A percentile compares a stretch with the other conserved stretches of the same genome.
Conservation (phyloP, 129 eudicot species). For the Flaveria brownii region DNA sequence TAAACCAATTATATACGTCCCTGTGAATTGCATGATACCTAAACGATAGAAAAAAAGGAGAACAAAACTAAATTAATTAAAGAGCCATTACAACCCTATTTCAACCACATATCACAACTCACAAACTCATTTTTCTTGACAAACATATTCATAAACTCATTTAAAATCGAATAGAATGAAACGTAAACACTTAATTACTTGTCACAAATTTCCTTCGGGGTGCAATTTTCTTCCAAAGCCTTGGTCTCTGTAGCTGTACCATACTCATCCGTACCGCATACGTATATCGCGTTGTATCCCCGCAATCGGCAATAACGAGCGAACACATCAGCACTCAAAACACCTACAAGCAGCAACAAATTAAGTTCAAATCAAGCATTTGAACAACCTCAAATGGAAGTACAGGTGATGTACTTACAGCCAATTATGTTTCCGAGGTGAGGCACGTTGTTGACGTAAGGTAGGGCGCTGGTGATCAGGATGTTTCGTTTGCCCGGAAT, state of each 20-base stretch:
- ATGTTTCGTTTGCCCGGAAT: constrained; percentile 56
- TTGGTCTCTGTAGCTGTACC: constrained; percentile 96
- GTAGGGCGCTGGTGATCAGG: constrained; percentile 64
- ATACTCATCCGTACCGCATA: constrained; percentile 96
- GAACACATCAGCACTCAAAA: constrained; percentile 97
- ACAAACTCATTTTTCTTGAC: background rate
- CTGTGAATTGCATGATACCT: constrained; percentile 93
- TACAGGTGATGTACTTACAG: constrained; percentile 35
- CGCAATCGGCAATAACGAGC: constrained; percentile 84
- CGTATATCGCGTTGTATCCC: constrained; percentile 68
- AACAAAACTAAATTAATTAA: background rate
- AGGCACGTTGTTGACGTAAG: constrained; percentile 71
- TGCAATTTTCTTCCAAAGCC: constrained; percentile 85
- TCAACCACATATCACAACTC: background rate
- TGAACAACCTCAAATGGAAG: background rate
- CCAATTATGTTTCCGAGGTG: constrained; percentile 74
- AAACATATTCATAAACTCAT: background rate
- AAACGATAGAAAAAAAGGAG: background rate
- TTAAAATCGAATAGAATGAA: background rate
- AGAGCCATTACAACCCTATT: background rate
- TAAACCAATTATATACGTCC: constrained; percentile 84
- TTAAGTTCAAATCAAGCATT: constrained; percentile 5
- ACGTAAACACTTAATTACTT: constrained; percentile 45
- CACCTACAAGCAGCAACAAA: constrained; percentile 45
- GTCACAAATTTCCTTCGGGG: constrained; percentile 86